phyloP scores from a whole-genome alignment of 495 filamentous ascomycete genomes.

The Aspergillus ostianus region DNA sequence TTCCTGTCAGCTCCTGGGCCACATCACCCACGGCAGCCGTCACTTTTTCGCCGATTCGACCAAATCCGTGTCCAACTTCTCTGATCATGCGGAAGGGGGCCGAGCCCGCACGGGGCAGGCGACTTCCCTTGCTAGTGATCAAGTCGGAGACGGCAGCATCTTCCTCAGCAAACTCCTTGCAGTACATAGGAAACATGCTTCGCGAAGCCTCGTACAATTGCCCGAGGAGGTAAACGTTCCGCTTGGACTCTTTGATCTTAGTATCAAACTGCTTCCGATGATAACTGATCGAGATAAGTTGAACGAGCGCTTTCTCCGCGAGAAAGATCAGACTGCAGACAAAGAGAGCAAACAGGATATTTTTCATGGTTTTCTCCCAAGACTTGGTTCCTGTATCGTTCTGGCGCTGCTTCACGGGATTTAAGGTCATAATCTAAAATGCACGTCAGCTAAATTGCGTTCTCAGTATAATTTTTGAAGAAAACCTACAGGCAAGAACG shows the following conservation, averaged over 20 bases:
- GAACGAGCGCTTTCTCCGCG: constrained; percentile 78
- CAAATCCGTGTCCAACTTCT: constrained; percentile 62
- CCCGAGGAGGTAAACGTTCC: constrained; percentile 72
- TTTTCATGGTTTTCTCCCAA: constrained; percentile 65
- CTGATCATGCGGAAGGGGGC: constrained; percentile 77
- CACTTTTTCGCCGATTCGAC: constrained; percentile 84
- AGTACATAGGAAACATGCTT: constrained; percentile 85
- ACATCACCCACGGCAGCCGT: constrained; percentile 92
- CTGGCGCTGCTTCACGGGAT: constrained; percentile 32
- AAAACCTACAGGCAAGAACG: constrained; percentile 66
- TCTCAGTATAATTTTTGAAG: no score
- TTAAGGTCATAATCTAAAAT: constrained; percentile 53
- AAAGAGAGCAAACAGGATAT: constrained; percentile 73
- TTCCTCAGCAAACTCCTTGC: constrained; percentile 84
- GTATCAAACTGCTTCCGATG: constrained; percentile 89
- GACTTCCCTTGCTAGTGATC: constrained; percentile 34
- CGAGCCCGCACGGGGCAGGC: constrained; percentile 23
- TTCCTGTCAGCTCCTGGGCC: constrained; percentile 89
- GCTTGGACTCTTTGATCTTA: constrained; percentile 87
- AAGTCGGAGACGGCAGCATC: constrained; percentile 87
- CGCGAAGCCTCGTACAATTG: constrained; percentile 88
- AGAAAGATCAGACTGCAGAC: constrained; percentile 75
- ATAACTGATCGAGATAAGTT: constrained; percentile 91
- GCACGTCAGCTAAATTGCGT: neutral
- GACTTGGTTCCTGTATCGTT: constrained; percentile 34